Percentiles rank a stretch among this genome's conserved stretches.
Evolutionary conservation across 2,329 filamentous ascomycete genomes (phyloP).

Genomic region (Neocatenulostroma microsporum): DNA sequence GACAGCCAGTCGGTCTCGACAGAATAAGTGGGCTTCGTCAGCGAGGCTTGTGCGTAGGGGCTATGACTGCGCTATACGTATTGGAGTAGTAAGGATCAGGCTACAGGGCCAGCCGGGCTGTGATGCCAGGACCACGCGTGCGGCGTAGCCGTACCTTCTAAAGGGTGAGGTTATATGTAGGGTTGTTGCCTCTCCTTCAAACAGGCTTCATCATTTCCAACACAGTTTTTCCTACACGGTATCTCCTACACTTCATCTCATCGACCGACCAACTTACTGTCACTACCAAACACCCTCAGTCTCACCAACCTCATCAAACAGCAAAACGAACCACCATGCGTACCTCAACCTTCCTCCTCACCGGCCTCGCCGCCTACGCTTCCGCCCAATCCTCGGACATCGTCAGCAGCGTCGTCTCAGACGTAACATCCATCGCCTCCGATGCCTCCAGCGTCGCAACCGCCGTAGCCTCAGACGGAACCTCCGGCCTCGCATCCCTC

Average conservation of each 20-base stretch:
- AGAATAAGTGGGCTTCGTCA: no score
- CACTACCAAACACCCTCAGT: background rate
- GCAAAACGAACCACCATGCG: slow-evolving; percentile 22
- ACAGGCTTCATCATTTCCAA: slow-evolving; percentile 1
- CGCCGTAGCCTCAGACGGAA: slow-evolving; percentile 2
- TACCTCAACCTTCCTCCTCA: slow-evolving; percentile 15
- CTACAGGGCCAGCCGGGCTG: no score
- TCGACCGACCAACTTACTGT: background rate
- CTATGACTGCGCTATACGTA: no score
- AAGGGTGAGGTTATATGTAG: no score
- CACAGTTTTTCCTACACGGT: background rate
- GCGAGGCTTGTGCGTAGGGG: no score
- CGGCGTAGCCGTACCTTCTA: no score
- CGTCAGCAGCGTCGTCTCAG: background rate
- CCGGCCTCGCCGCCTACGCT: slow-evolving; percentile 17
- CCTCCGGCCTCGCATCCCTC: slow-evolving; percentile 9
- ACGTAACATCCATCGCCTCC: slow-evolving; percentile 8
- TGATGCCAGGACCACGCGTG: no score
- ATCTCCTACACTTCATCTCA: background rate
- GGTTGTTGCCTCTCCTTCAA: no score
- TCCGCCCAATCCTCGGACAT: slow-evolving; percentile 10
- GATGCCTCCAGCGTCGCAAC: slow-evolving; percentile 1
- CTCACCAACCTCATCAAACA: no score
- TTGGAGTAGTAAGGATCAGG: no score
- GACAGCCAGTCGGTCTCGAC: no score